A percentile compares a stretch with the other conserved stretches of the same genome.
phyloP scores from a whole-genome alignment of 2,329 filamentous ascomycete species.

The Colletotrichum noveboracense region DNA sequence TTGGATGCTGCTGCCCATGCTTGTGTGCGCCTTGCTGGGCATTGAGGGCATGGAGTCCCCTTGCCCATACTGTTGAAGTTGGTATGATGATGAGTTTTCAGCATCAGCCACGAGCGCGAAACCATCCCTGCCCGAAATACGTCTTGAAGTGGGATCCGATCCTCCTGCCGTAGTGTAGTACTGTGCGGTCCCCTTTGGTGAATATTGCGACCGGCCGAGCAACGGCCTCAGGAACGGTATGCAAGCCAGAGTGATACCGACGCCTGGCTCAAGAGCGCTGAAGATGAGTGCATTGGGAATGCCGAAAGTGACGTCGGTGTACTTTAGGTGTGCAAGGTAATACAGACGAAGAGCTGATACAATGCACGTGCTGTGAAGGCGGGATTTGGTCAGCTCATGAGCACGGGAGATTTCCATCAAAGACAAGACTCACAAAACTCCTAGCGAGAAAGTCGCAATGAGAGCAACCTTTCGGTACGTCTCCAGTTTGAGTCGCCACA shows the following conservation, averaged over 20 bases:
- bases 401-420: not conserved
- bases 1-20: not conserved
- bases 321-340: conserved; percentile 34
- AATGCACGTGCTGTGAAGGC: conserved; percentile 33
- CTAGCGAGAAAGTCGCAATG: conserved; percentile 34
- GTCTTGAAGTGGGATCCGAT: not conserved
- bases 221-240: conserved; percentile 45
- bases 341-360: conserved; percentile 39
- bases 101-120: not conserved
- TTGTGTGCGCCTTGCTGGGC: not conserved
- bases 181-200: conserved; percentile 6
- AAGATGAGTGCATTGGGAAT: conserved; percentile 39
- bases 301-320: conserved; percentile 37
- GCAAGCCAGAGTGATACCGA: conserved; percentile 43
- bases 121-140: not conserved
- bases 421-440: conserved; percentile 33
- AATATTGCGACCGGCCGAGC: conserved; percentile 28
- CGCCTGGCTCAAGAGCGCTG: conserved; percentile 40
- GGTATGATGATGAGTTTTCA: not conserved
- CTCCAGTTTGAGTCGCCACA: conserved; percentile 30
- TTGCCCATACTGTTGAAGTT: not conserved
- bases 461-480: conserved; percentile 33
- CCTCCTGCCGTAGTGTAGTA: conserved; percentile 1
- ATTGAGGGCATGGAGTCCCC: not conserved
- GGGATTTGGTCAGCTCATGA: not conserved